Base-by-base conservation (phyloP, 305 asterid genomes). In the Fraxinus sp. region DNA sequence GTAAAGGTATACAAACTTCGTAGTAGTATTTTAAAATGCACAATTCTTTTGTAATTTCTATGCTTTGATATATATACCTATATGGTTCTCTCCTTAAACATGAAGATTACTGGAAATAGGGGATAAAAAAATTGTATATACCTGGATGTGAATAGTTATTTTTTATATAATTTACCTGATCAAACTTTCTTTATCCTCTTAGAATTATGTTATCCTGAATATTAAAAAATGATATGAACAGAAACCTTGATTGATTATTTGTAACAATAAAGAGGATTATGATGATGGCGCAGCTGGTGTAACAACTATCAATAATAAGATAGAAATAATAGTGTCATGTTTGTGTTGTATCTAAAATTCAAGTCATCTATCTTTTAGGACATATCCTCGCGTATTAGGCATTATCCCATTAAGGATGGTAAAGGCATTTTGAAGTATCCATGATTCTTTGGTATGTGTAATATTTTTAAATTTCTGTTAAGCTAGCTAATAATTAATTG, bases 401-500 rank as follows among this genome's bases (percentile, higher is more conserved):
- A 72, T 72, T 72, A 13, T 33, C 16, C 1, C 46, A 33, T 70
- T 30, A 9, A 66, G 35, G 74, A 66, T 66, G 4, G 8, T 10
- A 66, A 28, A 11, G 36, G 74, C n/a, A 11, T 26, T 66, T 28
- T 66, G 36, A 66, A 66, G 74, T 66, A 26, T 66, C 74, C 35
- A 26, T 11, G 36, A 66, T 66, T 66, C 9, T 13, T 28, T 32
- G 20, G 41, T 32, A 9, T 5, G 77, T 74, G 52, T 64, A 16
- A 3, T 80, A 78, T 64, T 74, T 52, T 16, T 20, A 64, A 52
- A 33, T 71, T 16, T 79, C 41, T 64, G 79, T 5, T 57, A 66
- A 22, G 84, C 71, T 79, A 39, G 80, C 75, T 83, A 39, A 75
- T 41, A 41, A 13, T 16, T 57, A 55, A 14, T 33, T 26, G 68